A percentile compares a stretch with the other conserved stretches of the same genome.
Conservation (phyloP, 2,329 filamentous ascomycete genomes). For the Atkinsonella texensis region DNA sequence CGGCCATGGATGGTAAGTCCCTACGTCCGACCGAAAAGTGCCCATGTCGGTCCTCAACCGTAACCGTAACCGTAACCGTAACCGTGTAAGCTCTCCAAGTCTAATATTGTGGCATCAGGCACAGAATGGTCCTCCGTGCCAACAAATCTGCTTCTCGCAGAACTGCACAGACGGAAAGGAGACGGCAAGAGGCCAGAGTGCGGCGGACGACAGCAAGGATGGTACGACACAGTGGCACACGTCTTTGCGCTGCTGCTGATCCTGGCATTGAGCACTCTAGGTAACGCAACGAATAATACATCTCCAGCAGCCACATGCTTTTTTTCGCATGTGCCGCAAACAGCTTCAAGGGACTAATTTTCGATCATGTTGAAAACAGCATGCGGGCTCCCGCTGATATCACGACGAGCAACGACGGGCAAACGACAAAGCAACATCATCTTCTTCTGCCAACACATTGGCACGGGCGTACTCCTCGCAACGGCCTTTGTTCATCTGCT, state of each 20-base stretch:
- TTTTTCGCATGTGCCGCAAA: too few species aligned
- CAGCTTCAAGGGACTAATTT: not conserved
- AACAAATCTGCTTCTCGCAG: slow-evolving; percentile 38
- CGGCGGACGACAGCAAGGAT: slow-evolving; percentile 37
- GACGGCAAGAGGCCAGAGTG: slow-evolving; percentile 35
- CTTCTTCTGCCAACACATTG: slow-evolving; percentile 61
- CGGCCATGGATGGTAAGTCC: slow-evolving; percentile 7
- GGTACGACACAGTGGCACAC: slow-evolving; percentile 56
- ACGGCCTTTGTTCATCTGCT: slow-evolving; percentile 74
- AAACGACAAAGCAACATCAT: slow-evolving; percentile 47
- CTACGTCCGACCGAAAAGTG: not conserved
- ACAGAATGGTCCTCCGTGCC: slow-evolving; percentile 36
- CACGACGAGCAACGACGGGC: slow-evolving; percentile 43
- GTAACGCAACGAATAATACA: slow-evolving; percentile 24
- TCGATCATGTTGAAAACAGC: slow-evolving; percentile 24
- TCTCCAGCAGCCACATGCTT: not conserved
- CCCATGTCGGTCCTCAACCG: too few species aligned
- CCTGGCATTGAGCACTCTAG: slow-evolving; percentile 44
- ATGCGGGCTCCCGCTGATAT: slow-evolving; percentile 55
- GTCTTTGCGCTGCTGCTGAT: slow-evolving; percentile 58
- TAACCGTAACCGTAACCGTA: too few species aligned
- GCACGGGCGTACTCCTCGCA: slow-evolving; percentile 75
- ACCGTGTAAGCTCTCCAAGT: not conserved
- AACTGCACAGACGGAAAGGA: slow-evolving; percentile 36
- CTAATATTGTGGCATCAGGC: slow-evolving; percentile 11